phyloP scores from a whole-genome alignment of 306 rosid species.

The Albizia julibrissin region DNA sequence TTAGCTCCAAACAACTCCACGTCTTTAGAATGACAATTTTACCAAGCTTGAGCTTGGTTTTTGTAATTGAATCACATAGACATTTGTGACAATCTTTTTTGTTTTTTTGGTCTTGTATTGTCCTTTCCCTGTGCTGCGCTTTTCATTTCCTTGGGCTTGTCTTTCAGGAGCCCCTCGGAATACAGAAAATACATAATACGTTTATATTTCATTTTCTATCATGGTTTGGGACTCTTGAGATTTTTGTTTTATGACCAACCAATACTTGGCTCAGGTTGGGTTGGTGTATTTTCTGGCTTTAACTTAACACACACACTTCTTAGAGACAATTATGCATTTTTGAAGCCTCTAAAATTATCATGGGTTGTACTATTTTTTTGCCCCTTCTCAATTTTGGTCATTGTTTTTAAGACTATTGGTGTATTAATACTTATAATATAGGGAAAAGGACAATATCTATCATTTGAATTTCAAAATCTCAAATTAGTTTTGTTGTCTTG shows the following conservation, averaged over 20 bases:
- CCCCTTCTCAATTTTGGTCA: neutral
- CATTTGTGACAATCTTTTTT: neutral
- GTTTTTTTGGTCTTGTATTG: neutral
- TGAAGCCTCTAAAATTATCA: neutral
- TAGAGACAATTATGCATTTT: neutral
- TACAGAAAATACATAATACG: neutral
- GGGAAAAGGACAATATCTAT: no score
- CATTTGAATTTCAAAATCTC: no score
- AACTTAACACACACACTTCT: neutral
- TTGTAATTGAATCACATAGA: slow-evolving; percentile 2
- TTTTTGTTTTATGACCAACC: neutral
- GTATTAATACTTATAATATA: no score
- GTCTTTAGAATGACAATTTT: neutral
- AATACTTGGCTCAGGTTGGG: neutral
- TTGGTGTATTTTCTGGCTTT: neutral
- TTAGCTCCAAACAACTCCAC: slow-evolving; percentile 25
- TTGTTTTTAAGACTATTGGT: neutral
- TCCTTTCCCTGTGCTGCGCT: neutral
- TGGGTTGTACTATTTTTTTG: neutral
- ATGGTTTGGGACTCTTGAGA: neutral
- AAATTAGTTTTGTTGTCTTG: no score
- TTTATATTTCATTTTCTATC: neutral
- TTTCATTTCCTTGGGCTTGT: neutral
- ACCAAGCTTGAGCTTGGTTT: slow-evolving; percentile 23
- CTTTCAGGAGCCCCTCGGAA: neutral